phyloP scores from a whole-genome alignment of 2,329 filamentous ascomycete genomes.

The Penicillium brasilianum region DNA sequence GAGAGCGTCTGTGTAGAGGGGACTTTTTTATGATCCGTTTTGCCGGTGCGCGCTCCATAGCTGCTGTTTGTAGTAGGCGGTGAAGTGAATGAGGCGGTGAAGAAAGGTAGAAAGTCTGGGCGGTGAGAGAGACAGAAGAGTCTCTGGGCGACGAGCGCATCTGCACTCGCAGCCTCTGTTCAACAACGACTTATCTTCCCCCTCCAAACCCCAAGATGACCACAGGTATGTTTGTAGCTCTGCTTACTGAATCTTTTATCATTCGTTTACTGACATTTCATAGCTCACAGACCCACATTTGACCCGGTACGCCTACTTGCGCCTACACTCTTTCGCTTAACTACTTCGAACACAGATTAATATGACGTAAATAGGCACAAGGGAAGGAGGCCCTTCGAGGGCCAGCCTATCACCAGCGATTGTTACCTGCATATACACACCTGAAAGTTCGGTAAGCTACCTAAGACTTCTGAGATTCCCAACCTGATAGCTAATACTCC shows the following conservation, averaged over 20 bases:
- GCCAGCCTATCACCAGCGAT: conserved; percentile 92
- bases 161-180: conserved; percentile 8
- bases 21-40: conserved; percentile 28
- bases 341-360: conserved; percentile 35
- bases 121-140: conserved; percentile 11
- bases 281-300: conserved; percentile 85
- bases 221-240: conserved; percentile 41
- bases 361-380: conserved; percentile 64
- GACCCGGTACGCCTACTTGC: conserved; percentile 70
- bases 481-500: conserved; percentile 23
- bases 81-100: conserved; percentile 5
- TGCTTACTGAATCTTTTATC: background rate
- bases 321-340: background rate
- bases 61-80: background rate
- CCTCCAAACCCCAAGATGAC: conserved; percentile 41
- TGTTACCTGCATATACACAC: conserved; percentile 89
- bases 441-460: conserved; percentile 76
- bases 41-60: conserved; percentile 27
- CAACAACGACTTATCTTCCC: background rate
- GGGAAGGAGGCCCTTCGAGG: conserved; percentile 95
- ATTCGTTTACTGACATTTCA: conserved; percentile 38
- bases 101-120: background rate
- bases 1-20: conserved; percentile 31
- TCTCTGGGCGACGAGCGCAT: background rate
- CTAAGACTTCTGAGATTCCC: conserved; percentile 21